phyloP scores from a whole-genome alignment of 225 moss, liverwort and hornwort species.

The Marchantia polymorpha region DNA sequence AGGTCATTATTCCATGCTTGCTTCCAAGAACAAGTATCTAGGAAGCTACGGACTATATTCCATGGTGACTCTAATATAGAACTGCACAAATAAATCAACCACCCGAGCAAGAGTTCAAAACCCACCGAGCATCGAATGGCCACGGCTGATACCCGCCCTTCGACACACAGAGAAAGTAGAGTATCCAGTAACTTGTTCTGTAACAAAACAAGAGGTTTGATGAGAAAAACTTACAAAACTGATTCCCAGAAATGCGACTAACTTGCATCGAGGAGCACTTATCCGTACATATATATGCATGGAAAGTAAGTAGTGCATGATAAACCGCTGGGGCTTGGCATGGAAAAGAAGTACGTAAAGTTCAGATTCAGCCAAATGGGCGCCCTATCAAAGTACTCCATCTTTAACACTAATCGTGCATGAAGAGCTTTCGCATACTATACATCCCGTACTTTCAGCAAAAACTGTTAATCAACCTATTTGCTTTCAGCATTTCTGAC shows the following conservation, averaged over 20 bases:
- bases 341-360: no score
- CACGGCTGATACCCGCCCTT: conserved; percentile 82
- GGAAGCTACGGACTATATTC: neutral
- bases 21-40: neutral
- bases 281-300: no score
- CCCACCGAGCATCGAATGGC: conserved; percentile 91
- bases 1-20: neutral
- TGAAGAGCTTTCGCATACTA: neutral
- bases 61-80: neutral
- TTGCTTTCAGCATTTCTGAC: neutral
- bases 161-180: conserved; percentile 77
- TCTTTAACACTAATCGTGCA: neutral
- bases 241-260: no score
- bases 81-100: neutral
- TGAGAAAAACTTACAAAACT: neutral
- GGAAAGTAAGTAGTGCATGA: neutral
- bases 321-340: no score
- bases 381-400: neutral
- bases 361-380: neutral
- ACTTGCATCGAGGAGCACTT: no score
- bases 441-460: neutral
- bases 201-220: conserved; percentile 1
- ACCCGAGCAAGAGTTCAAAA: neutral
- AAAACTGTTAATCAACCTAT: neutral
- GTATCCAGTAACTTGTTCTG: conserved; percentile 90